Evolutionary conservation across 345 rosid genomes (phyloP).

Genomic region (Dimocarpus longan): DNA sequence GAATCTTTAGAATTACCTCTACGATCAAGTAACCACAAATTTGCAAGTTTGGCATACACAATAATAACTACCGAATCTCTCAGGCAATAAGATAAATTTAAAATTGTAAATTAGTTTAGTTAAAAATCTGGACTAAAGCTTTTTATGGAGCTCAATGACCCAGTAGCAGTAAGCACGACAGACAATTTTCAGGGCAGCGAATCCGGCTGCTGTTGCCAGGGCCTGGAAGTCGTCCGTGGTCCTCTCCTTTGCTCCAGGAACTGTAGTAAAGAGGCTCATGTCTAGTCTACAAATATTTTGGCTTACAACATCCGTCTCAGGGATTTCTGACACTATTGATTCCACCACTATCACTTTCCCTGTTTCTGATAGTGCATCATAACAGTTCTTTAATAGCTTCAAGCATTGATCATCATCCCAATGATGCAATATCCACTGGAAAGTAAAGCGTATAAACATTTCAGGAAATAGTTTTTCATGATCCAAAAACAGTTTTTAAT

Average conservation of each 20-base stretch:
- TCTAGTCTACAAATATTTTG: slow-evolving; percentile 23
- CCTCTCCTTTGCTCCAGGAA: slow-evolving; percentile 44
- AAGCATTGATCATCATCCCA: slow-evolving; percentile 41
- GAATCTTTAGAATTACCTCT: too few relatives aligned
- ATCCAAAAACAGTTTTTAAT: not conserved
- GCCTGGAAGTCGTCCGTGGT: slow-evolving; percentile 26
- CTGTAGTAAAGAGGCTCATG: slow-evolving; percentile 20
- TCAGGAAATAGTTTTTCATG: not conserved
- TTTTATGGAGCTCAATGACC: slow-evolving; percentile 35
- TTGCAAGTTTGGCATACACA: too few relatives aligned
- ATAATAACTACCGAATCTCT: not conserved
- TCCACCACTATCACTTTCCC: slow-evolving; percentile 43
- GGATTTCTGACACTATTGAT: slow-evolving; percentile 16
- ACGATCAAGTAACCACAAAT: too few relatives aligned
- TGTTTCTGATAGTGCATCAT: slow-evolving; percentile 29
- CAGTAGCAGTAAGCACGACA: slow-evolving; percentile 31
- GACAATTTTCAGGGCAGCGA: slow-evolving; percentile 14
- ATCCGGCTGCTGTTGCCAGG: slow-evolving; percentile 35
- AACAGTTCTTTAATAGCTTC: slow-evolving; percentile 40
- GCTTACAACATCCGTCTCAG: slow-evolving; percentile 11
- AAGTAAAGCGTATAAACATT: not conserved
- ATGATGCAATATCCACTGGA: slow-evolving; percentile 41
- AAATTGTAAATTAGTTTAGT: not conserved
- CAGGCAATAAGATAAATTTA: too few relatives aligned
- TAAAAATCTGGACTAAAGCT: not conserved